Conservation (phyloP, 2,329 filamentous ascomycete genomes). For the Endocalyx cinctus region DNA sequence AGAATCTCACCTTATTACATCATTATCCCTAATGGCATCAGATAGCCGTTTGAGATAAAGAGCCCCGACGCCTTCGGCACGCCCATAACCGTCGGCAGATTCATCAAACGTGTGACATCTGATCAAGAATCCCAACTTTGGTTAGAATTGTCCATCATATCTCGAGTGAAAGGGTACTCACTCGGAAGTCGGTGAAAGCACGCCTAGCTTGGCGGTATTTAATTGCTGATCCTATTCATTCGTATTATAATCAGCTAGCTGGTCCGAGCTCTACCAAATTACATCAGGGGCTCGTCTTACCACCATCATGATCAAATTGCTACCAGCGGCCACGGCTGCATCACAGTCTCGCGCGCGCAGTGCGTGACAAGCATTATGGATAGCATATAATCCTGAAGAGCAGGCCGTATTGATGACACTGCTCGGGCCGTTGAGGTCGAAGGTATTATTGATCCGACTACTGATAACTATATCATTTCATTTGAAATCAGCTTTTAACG, state of each 20-base stretch:
- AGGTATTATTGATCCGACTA: conserved; percentile 33
- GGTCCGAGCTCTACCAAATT: not conserved
- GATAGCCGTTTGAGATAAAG: conserved; percentile 21
- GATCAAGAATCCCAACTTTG: not conserved
- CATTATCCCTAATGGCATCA: conserved; percentile 22
- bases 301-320: conserved; percentile 29
- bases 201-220: conserved; percentile 25
- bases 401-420: conserved; percentile 30
- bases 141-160: not conserved
- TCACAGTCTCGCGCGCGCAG: conserved; percentile 25
- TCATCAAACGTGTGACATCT: conserved; percentile 26
- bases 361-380: conserved; percentile 26
- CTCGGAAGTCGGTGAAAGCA: conserved; percentile 26
- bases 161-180: not conserved
- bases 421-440: conserved; percentile 31
- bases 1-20: conserved; percentile 18
- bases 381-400: conserved; percentile 30
- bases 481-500: not conserved
- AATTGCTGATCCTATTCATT: conserved; percentile 19
- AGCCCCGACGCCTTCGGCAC: conserved; percentile 16
- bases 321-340: conserved; percentile 30
- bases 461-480: conserved; percentile 19
- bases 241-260: not conserved
- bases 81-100: conserved; percentile 24
- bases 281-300: not conserved